These are phyloP conservation scores for Podila verticillata DNA, from an alignment of 192 early-diverging fungal species.

Conservation along the genomic window DNA sequence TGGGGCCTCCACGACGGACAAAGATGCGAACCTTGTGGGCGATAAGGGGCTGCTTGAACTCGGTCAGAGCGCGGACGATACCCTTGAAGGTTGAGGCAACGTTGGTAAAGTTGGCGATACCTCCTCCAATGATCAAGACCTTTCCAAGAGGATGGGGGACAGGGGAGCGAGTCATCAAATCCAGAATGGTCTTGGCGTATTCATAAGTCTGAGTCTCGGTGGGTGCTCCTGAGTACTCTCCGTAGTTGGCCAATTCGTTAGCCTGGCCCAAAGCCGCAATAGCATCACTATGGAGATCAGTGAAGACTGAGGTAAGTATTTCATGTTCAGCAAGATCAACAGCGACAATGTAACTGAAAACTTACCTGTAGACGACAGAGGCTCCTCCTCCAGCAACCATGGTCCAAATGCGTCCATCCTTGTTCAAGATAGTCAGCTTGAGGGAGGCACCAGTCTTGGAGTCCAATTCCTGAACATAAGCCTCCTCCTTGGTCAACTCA, in stretches of 20 bases:
- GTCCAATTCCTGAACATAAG: conserved; percentile 97
- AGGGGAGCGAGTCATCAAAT: conserved; percentile 94
- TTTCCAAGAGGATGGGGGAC: conserved; percentile 88
- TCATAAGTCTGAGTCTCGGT: conserved; percentile 99
- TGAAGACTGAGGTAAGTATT: background rate
- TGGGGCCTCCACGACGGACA: conserved; percentile 98
- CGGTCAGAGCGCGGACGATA: conserved; percentile 92
- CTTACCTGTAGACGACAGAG: conserved; percentile 88
- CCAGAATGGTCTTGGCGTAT: conserved; percentile 98
- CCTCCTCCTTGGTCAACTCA: conserved; percentile 95
- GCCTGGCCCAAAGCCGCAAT: conserved; percentile 97
- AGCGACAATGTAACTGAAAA: background rate
- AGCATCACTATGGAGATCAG: conserved; percentile 76
- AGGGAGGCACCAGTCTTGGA: conserved; percentile 98
- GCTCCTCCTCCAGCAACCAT: conserved; percentile 99
- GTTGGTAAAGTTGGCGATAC: conserved; percentile 99
- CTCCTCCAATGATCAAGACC: conserved; percentile 98
- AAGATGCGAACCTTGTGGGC: conserved; percentile 92
- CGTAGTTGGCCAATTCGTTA: conserved; percentile 97
- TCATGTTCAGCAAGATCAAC: background rate
- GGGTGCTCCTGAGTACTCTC: conserved; percentile 99
- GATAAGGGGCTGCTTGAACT: conserved; percentile 90
- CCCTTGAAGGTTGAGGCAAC: conserved; percentile 99
- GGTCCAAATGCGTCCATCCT: conserved; percentile 96
- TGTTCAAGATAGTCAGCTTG: conserved; percentile 97